Base-by-base conservation (phyloP, 768 basidiomycete genomes). In the Lentinula aciculospora region DNA sequence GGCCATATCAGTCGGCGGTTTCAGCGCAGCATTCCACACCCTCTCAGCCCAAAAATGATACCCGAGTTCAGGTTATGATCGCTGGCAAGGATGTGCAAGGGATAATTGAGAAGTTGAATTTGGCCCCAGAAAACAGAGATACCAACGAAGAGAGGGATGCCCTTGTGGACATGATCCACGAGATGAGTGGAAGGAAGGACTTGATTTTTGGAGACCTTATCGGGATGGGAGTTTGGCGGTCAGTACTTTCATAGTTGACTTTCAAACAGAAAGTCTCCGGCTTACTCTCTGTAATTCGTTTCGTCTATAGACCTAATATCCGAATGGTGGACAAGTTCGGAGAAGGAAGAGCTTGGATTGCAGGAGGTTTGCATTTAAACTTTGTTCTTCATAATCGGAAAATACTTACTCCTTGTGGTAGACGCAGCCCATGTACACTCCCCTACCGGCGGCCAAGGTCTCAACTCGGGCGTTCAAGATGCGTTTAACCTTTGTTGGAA, bases 391-490 rank as follows among this genome's bases (percentile, higher is more conserved):
- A 5, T 29, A 6, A 3, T 17, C 28, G 8, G 10, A 4, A 15
- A 19, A 51, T 9, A 39, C 19, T 40, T 8, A 17, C n/a, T 27
- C 21, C 21, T 25, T 47, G 2, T 23, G 28, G 5, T 27, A 66
- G 64, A 66, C 58, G 60, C 65, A 12, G 60, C 60, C 3, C 64
- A 66, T 40, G 60, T 66, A 10, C 65, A 67, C 51, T 58, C 50
- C 36, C 65, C 63, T 1, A 53, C 47, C 13, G 64, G 65, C 9
- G 64, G 59, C 5, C 65, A 62, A 60, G 68, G 68, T 13, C 39
- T 68, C 0, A 68, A 68, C 49, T 60, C 62, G 3, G 51, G 63
- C 31, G 56, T 68, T 34, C 68, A 67, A 55, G 68, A 67, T 51
- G 60, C 68, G 17, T 64, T 66, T 28, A 55, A 57, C 53, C 23